A percentile compares a stretch with the other conserved stretches of the same genome.
Evolutionary conservation across 495 filamentous ascomycete genomes (phyloP).

Genomic region (Melanomma pulvis-pyrius): DNA sequence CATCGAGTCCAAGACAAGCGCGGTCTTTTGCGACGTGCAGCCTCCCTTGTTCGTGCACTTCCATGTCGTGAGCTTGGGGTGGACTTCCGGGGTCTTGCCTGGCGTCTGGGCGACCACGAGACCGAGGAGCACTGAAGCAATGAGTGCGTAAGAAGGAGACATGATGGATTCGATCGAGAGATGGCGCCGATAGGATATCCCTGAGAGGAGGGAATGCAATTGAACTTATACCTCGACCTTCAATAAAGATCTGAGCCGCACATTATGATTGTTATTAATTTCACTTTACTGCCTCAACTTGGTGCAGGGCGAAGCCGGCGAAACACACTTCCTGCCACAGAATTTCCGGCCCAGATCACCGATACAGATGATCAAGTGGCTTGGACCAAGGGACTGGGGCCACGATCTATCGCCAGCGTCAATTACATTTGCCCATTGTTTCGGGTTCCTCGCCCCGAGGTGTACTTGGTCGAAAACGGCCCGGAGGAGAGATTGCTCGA

Average conservation of each 20-base stretch:
- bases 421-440: not conserved
- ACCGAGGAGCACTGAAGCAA: conserved; percentile 19
- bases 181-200: not conserved
- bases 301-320: conserved; percentile 15
- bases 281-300: conserved; percentile 18
- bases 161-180: not conserved
- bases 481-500: conserved; percentile 4
- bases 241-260: not conserved
- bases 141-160: conserved; percentile 19
- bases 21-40: conserved; percentile 39
- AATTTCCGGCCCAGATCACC: conserved; percentile 5
- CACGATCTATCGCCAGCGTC: not conserved
- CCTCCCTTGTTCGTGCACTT: conserved; percentile 42
- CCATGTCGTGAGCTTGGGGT: conserved; percentile 41
- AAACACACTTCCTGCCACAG: not conserved
- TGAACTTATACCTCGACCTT: conserved; percentile 21
- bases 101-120: conserved; percentile 39
- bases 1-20: conserved; percentile 42
- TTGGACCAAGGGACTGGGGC: not conserved
- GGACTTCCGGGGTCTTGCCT: conserved; percentile 37
- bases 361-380: conserved; percentile 6
- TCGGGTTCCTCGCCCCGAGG: not conserved
- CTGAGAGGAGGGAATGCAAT: conserved; percentile 1
- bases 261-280: conserved; percentile 20
- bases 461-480: not conserved